Evolutionary conservation across 176 grass and related monocot genomes (phyloP).

Genomic region (Ensete ventricosum): DNA sequence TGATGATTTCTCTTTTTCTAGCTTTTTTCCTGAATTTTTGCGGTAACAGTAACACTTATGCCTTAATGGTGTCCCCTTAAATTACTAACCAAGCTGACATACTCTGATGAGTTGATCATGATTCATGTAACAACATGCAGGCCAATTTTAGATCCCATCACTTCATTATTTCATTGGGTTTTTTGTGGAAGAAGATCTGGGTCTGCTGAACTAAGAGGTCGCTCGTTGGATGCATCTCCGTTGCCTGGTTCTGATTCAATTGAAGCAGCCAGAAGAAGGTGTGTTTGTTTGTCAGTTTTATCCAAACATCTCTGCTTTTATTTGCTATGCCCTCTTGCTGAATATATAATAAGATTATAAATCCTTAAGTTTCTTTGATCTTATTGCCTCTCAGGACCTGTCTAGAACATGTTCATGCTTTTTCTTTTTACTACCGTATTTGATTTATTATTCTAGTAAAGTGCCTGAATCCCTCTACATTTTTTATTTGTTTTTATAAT

Average conservation of each 20-base stretch:
- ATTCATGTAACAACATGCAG: slow-evolving; percentile 35
- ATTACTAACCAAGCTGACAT: not conserved
- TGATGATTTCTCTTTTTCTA: slow-evolving; percentile 90
- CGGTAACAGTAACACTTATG: slow-evolving; percentile 40
- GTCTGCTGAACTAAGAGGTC: slow-evolving; percentile 45
- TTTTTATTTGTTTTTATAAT: no score
- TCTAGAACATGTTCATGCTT: no score
- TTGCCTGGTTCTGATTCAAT: slow-evolving; percentile 81
- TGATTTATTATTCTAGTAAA: no score
- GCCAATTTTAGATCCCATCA: slow-evolving; percentile 72
- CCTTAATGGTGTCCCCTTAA: not conserved
- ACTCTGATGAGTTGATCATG: slow-evolving; percentile 3
- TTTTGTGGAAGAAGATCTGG: slow-evolving; percentile 90
- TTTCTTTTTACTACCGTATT: no score
- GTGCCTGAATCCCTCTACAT: no score
- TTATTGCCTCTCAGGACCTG: no score
- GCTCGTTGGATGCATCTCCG: slow-evolving; percentile 47
- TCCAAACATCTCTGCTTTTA: not conserved
- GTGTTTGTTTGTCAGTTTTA: slow-evolving; percentile 8
- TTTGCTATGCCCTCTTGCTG: not conserved
- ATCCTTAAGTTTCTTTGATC: not conserved
- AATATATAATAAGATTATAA: not conserved
- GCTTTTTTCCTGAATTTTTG: slow-evolving; percentile 91
- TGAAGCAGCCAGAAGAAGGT: slow-evolving; percentile 90
- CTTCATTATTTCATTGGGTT: slow-evolving; percentile 65